These are phyloP conservation scores for Ulota crispa DNA, from an alignment of 225 moss, liverwort and hornwort genomes.

Conservation along the genomic window DNA sequence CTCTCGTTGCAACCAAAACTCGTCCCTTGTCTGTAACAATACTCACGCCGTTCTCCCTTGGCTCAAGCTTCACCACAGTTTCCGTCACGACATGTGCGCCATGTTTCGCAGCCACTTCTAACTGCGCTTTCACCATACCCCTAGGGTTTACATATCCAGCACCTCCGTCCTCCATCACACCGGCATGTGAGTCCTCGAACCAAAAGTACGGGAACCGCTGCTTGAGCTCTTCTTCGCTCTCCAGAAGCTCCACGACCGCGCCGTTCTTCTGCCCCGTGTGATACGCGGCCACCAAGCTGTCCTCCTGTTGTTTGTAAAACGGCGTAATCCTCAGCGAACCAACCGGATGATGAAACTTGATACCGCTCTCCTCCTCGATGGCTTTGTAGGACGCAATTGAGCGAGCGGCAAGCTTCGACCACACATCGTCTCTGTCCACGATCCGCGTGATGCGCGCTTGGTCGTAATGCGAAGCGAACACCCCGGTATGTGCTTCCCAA, in stretches of 20 bases:
- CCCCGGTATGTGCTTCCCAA: conserved; percentile 68
- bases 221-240: conserved; percentile 41
- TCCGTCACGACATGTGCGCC: conserved; percentile 67
- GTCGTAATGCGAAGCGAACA: conserved; percentile 90
- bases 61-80: conserved; percentile 61
- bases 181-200: conserved; percentile 68
- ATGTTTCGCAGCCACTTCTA: conserved; percentile 55
- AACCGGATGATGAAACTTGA: conserved; percentile 68
- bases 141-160: conserved; percentile 79
- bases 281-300: conserved; percentile 49
- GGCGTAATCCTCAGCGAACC: conserved; percentile 87
- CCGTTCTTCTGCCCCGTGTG: conserved; percentile 63
- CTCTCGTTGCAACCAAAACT: conserved; percentile 42
- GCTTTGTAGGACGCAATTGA: conserved; percentile 69
- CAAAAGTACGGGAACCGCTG: conserved; percentile 67
- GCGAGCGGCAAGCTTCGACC: conserved; percentile 91
- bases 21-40: conserved; percentile 67
- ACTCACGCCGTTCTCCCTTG: conserved; percentile 38
- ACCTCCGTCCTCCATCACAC: conserved; percentile 70
- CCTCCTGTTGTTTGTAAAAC: conserved; percentile 41
- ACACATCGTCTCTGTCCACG: conserved; percentile 76
- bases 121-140: conserved; percentile 75
- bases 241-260: conserved; percentile 62
- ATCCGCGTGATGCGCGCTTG: conserved; percentile 74
- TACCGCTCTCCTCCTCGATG: conserved; percentile 70